These are phyloP conservation scores for Fusarium sp. DNA, from an alignment of 2,329 filamentous ascomycete genomes.

Conservation along the genomic window DNA sequence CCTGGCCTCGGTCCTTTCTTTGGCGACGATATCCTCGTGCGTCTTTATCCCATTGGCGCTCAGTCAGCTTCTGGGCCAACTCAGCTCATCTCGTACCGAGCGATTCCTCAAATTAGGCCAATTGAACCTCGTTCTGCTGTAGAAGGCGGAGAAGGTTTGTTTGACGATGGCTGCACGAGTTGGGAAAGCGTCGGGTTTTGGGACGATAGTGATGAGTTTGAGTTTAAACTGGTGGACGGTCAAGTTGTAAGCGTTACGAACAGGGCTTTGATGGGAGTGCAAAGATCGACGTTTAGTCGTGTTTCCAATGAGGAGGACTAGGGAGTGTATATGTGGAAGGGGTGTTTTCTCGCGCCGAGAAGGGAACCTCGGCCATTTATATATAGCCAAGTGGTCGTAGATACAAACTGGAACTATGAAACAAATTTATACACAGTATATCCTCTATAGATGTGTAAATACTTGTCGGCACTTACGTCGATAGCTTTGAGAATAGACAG, in stretches of 20 bases:
- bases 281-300: background rate
- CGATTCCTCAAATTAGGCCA: background rate
- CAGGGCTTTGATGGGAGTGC: background rate
- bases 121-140: background rate
- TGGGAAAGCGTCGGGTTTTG: constrained; percentile 9
- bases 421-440: no score
- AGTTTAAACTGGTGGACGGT: constrained; percentile 1
- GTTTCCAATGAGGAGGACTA: background rate
- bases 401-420: no score
- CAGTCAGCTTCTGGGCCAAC: background rate
- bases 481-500: no score
- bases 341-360: no score
- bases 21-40: background rate
- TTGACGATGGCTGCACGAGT: constrained; percentile 5
- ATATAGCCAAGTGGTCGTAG: no score
- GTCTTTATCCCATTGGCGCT: background rate
- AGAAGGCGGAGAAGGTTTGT: constrained; percentile 7
- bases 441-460: no score
- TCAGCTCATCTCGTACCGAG: constrained; percentile 6
- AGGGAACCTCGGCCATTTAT: no score
- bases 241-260: background rate
- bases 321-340: no score
- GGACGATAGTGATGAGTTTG: constrained; percentile 12
- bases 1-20: constrained; percentile 1
- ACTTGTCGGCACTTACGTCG: no score